Conservation (phyloP, 73 alveolate genomes). For the Paramecium biaurelia region DNA sequence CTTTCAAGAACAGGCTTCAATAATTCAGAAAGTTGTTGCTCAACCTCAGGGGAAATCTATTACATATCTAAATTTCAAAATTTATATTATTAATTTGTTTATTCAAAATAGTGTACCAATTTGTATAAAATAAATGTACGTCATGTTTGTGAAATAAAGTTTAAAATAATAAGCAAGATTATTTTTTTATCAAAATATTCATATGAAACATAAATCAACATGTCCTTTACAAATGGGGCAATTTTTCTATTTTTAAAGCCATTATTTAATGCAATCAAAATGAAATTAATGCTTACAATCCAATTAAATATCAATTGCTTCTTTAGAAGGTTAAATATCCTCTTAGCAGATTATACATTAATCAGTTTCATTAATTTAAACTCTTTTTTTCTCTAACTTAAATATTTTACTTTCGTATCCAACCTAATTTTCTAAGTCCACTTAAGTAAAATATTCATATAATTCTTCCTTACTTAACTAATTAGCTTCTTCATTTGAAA, state of each 20-base stretch:
- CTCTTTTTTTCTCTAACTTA: not conserved
- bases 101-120: not conserved
- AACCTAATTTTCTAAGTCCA: not conserved
- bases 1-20: conserved; percentile 6
- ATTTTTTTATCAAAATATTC: not conserved
- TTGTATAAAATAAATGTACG: not conserved
- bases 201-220: not conserved
- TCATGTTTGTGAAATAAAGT: not conserved
- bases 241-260: not conserved
- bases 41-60: conserved; percentile 26
- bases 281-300: not conserved
- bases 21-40: not conserved
- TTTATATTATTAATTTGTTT: not conserved
- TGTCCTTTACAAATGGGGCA: not conserved
- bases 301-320: not conserved
- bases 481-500: not conserved
- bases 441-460: not conserved
- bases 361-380: not conserved
- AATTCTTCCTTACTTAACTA: not conserved
- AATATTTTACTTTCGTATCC: not conserved
- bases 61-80: conserved; percentile 35
- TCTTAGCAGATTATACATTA: not conserved
- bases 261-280: not conserved
- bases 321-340: not conserved
- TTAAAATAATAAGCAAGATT: not conserved